Evolutionary conservation across 306 rosid species (phyloP), one percentile per base, ranked within the genome.

Genomic region (Hippophae tibetana): DNA sequence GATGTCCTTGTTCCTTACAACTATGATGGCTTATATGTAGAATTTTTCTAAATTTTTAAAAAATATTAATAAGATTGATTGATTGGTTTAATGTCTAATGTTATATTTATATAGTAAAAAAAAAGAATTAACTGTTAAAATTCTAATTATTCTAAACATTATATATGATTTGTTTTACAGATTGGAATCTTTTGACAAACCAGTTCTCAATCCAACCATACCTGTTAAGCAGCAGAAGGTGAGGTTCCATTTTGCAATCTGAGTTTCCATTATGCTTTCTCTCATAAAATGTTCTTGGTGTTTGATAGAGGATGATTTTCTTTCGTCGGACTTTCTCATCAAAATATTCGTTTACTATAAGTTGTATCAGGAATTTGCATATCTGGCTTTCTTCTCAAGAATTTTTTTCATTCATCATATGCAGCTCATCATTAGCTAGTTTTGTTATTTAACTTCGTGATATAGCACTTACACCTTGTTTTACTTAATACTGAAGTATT

Each of bases 171-270:
- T 63, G 58, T 50, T 76, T 68, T 43, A 61, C 81, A 92, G 98
- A 53, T 69, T 92, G 69, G 98, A 92, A 58, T 87, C 98, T 46
- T 92, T 92, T 75, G 87, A 87, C 70, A 92, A 92, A 75, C 98
- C 96, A 11, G 55, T 72, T 12, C 80, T 75, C 13, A 87, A 72
- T 59, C 48, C 84, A 64, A 73, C 95, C 45, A 84, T 61, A 52
- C 90, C 96, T 23, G 72, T 77, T 62, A 92, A 18, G 18, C 18
- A 92, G 72, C 81, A 96, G 62, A 87, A 92, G 98, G 98, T 87
- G 75, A 66, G 64, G 54, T 64, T 54, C 10, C 44, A 63, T 63
- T 44, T 11, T 58, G 56, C 38, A 14, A 52, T 42, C 58, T 38
- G 56, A 42, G 52, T 47, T 54, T 48, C 47, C 13, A 13, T 59